These are phyloP conservation scores for Ambrosiella beaveri DNA, from an alignment of 2,329 filamentous ascomycete genomes.

Conservation along the genomic window DNA sequence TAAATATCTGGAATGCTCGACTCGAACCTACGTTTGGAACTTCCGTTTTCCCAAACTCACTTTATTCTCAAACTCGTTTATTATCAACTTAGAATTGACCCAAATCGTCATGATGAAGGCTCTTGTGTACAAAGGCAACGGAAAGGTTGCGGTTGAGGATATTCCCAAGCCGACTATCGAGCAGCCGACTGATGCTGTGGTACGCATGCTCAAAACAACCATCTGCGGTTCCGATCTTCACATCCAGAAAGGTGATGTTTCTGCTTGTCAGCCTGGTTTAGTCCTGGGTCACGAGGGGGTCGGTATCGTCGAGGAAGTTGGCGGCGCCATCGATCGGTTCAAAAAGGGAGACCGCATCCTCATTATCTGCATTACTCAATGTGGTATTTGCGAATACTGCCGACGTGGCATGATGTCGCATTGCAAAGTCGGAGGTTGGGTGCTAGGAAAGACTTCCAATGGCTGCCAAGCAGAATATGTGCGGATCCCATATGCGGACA, in stretches of 20 bases:
- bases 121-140: conserved; percentile 25
- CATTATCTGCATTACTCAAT: conserved; percentile 33
- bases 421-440: conserved; percentile 37
- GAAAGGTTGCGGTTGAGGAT: conserved; percentile 23
- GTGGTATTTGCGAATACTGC: conserved; percentile 34
- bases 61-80: not conserved
- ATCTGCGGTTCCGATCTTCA: conserved; percentile 40
- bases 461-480: conserved; percentile 42
- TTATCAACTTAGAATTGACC: not conserved
- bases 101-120: conserved; percentile 25
- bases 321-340: conserved; percentile 28
- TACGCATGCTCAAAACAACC: conserved; percentile 30
- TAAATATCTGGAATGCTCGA: too few species aligned
- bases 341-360: conserved; percentile 34
- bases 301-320: conserved; percentile 28
- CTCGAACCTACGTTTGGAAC: not conserved
- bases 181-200: conserved; percentile 29
- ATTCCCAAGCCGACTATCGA: conserved; percentile 25
- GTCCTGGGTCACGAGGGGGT: conserved; percentile 38
- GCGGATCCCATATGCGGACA: conserved; percentile 32
- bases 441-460: conserved; percentile 33
- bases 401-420: conserved; percentile 33
- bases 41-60: not conserved
- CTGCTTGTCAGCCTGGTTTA: conserved; percentile 27
- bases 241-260: conserved; percentile 36